Evolutionary conservation across 2,329 filamentous ascomycete genomes (phyloP).

Genomic region (Alternaria gansuensis): DNA sequence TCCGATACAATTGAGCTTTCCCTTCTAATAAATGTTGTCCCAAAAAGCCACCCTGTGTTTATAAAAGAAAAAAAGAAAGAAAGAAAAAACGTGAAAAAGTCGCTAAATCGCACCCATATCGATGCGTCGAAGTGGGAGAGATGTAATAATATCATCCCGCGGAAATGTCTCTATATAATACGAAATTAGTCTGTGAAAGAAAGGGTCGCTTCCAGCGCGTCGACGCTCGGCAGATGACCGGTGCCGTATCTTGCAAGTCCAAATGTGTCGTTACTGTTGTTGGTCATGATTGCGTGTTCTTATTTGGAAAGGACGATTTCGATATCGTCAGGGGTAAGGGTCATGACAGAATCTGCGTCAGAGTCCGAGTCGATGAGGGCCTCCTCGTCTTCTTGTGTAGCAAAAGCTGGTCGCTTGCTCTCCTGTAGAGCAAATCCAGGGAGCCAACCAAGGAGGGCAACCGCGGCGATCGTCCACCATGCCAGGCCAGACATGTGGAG

Average conservation of each 20-base stretch:
- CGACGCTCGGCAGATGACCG: neutral
- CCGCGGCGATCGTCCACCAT: conserved; percentile 88
- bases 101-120: conserved; percentile 21
- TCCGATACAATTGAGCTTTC: conserved; percentile 26
- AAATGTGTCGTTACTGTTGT: conserved; percentile 23
- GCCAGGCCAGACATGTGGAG: conserved; percentile 86
- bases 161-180: conserved; percentile 23
- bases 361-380: conserved; percentile 41
- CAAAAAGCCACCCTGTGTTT: conserved; percentile 20
- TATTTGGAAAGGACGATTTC: conserved; percentile 46
- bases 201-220: conserved; percentile 29
- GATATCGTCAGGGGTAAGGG: conserved; percentile 44
- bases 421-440: conserved; percentile 71
- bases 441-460: conserved; percentile 72
- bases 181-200: conserved; percentile 18
- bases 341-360: conserved; percentile 47
- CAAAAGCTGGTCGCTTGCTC: conserved; percentile 50
- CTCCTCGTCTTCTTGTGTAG: conserved; percentile 43
- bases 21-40: conserved; percentile 31
- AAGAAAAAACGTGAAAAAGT: neutral
- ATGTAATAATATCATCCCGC: conserved; percentile 11
- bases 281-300: conserved; percentile 30
- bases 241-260: conserved; percentile 19
- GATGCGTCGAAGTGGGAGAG: conserved; percentile 26
- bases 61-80: too few relatives aligned